Percentiles rank a stretch among this genome's conserved stretches.
phyloP scores from a whole-genome alignment of 179 eudicot species.

The Camellia oleifera region DNA sequence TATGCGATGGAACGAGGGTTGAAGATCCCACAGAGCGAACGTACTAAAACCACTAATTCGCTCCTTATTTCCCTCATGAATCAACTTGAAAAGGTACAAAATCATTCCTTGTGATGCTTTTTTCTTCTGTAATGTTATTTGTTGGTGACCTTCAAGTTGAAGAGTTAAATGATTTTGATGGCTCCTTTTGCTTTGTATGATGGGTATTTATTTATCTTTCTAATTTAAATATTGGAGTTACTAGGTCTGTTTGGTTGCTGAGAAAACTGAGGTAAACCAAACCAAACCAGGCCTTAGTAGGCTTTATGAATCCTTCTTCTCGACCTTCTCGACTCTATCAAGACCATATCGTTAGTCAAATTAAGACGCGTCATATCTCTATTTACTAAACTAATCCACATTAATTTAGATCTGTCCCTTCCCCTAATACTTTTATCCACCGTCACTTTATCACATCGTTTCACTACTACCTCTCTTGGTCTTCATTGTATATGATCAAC shows the following conservation, averaged over 20 bases:
- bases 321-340: too few species aligned
- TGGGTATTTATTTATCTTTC: too few species aligned
- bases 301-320: too few species aligned
- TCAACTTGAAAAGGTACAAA: constrained; percentile 87
- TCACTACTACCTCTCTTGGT: too few species aligned
- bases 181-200: not conserved
- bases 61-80: constrained; percentile 82
- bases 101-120: not conserved
- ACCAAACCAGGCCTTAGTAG: too few species aligned
- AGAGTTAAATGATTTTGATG: not conserved
- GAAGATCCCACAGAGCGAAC: constrained; percentile 72
- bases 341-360: too few species aligned
- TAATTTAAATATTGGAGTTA: not conserved
- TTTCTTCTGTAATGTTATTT: not conserved
- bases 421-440: too few species aligned
- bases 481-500: too few species aligned
- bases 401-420: too few species aligned
- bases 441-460: too few species aligned
- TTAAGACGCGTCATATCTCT: too few species aligned
- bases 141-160: not conserved
- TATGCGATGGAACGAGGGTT: constrained; percentile 97
- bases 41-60: constrained; percentile 78
- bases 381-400: too few species aligned
- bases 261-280: not conserved
- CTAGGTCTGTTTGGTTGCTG: not conserved